Evolutionary conservation across 495 filamentous ascomycete genomes (phyloP), one percentile per base, ranked within the genome.

Genomic region (Staphylotrichum longicolle): DNA sequence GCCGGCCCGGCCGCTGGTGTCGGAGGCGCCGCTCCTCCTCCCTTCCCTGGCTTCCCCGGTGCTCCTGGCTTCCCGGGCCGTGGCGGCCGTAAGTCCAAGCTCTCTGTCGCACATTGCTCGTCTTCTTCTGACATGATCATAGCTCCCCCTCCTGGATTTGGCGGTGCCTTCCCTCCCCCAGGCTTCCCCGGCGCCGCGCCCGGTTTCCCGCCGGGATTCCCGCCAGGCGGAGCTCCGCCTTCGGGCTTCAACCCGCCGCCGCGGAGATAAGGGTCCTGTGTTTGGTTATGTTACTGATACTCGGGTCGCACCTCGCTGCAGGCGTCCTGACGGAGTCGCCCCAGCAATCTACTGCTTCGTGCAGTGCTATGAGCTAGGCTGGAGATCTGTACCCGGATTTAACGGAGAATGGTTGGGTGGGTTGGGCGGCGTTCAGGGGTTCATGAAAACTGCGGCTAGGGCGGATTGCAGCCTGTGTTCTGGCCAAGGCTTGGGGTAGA

Each of bases 1-100:
- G 90, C 78, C 64, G 94, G 95, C 14, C 94, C 94, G 54, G 91
- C 90, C 74, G 88, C 90, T 66, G 93, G 93, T 70, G 88, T 96
- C 72, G 93, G 91, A 66, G 91, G 89, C 58, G 86, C 86, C 37
- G 83, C 84, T 35, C 90, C 91, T 41, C 87, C 88, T 62, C 81
- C 84, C 53, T 85, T 85, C 64, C 86, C 84, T 60, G 83, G 84
- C 45, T 89, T 90, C 70, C 84, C 84, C 33, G 86, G 86, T 55
- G 82, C 79, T 20, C 87, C 88, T 61, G 88, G 89, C 32, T 96
- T 95, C 66, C 80, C 82, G 70, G 91, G 90, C 40, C 83, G 87
- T 76, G 89, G 89, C 69, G 89, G 86, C 69, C 85, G 86, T 89
- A 81, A 82, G 84, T 80, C 65, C 41, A 49, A 47, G 61, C 62